A percentile compares a stretch with the other conserved stretches of the same genome.
Evolutionary conservation across 768 basidiomycete genomes (phyloP).

Genomic region (Pleurotus giganteus): DNA sequence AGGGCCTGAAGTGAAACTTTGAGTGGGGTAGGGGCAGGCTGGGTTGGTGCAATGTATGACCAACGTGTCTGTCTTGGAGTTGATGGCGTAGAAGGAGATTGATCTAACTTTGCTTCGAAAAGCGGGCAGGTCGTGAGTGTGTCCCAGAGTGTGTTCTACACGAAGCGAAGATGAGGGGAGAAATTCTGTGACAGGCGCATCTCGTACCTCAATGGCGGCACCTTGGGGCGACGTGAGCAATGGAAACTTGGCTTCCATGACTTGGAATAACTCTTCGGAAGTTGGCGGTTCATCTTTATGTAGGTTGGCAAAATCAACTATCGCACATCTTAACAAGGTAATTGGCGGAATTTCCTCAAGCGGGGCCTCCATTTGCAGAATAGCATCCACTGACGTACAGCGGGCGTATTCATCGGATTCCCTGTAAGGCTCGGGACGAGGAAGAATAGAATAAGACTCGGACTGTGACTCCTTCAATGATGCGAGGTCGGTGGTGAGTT

Average conservation of each 20-base stretch:
- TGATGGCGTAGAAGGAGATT: slow-evolving; percentile 16
- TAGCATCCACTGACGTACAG: slow-evolving; percentile 45
- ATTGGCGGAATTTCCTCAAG: slow-evolving; percentile 41
- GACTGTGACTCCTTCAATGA: slow-evolving; percentile 54
- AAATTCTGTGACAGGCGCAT: neutral
- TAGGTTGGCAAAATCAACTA: slow-evolving; percentile 44
- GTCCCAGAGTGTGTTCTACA: slow-evolving; percentile 57
- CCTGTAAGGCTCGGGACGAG: slow-evolving; percentile 46
- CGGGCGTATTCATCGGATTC: slow-evolving; percentile 44
- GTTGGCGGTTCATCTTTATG: slow-evolving; percentile 39
- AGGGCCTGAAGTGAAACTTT: slow-evolving; percentile 34
- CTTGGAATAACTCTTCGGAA: slow-evolving; percentile 57
- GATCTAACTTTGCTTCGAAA: slow-evolving; percentile 33
- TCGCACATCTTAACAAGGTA: slow-evolving; percentile 62
- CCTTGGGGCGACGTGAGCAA: slow-evolving; percentile 58
- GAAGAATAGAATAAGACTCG: slow-evolving; percentile 55
- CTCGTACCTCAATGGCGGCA: slow-evolving; percentile 50
- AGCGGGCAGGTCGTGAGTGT: slow-evolving; percentile 51
- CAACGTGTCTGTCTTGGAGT: slow-evolving; percentile 26
- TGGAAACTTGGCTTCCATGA: slow-evolving; percentile 55
- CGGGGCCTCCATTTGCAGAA: slow-evolving; percentile 27
- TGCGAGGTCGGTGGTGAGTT: slow-evolving; percentile 54
- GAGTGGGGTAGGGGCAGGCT: slow-evolving; percentile 34
- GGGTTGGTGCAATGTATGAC: slow-evolving; percentile 35
- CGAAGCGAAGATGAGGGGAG: slow-evolving; percentile 12